These are phyloP conservation scores for Geotrichum phurueaensis DNA, from an alignment of 1,139 yeast genomes.

Conservation along the genomic window DNA sequence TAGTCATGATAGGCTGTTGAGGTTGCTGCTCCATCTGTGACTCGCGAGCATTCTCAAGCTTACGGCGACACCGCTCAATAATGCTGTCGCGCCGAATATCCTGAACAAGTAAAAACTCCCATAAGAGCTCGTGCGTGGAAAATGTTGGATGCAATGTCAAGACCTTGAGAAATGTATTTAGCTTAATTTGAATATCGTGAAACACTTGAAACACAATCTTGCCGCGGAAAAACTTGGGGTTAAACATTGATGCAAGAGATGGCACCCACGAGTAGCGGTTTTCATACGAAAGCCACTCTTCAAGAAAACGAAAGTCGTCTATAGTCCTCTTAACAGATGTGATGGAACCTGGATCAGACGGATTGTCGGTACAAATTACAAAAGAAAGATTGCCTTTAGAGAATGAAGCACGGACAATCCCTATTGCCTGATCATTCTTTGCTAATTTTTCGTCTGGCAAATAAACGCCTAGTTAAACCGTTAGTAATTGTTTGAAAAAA, in stretches of 20 bases:
- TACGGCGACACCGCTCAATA: slow-evolving; percentile 34
- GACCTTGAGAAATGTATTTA: slow-evolving; percentile 45
- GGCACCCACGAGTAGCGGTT: slow-evolving; percentile 38
- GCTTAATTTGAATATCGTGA: slow-evolving; percentile 45
- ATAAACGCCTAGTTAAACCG: slow-evolving; percentile 2
- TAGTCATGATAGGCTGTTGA: slow-evolving; percentile 19
- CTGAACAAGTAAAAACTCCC: slow-evolving; percentile 43
- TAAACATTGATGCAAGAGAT: slow-evolving; percentile 26
- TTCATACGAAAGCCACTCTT: slow-evolving; percentile 36
- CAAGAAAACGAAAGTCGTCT: slow-evolving; percentile 39
- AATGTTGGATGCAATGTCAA: slow-evolving; percentile 37
- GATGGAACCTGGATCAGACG: slow-evolving; percentile 19
- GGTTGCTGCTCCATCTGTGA: slow-evolving; percentile 27
- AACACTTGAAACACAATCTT: slow-evolving; percentile 37
- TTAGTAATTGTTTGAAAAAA: neutral
- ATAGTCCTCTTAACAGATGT: slow-evolving; percentile 37
- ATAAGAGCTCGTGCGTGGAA: slow-evolving; percentile 36
- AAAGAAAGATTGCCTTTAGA: slow-evolving; percentile 29
- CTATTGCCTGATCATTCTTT: slow-evolving; percentile 22
- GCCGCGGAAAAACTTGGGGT: slow-evolving; percentile 35
- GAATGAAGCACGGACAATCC: slow-evolving; percentile 29
- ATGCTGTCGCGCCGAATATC: slow-evolving; percentile 34
- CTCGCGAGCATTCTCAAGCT: slow-evolving; percentile 34
- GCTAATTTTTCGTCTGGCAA: slow-evolving; percentile 3
- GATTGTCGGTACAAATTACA: slow-evolving; percentile 31